Conservation (phyloP, 129 eudicot genomes). For the Lactuca saligna region DNA sequence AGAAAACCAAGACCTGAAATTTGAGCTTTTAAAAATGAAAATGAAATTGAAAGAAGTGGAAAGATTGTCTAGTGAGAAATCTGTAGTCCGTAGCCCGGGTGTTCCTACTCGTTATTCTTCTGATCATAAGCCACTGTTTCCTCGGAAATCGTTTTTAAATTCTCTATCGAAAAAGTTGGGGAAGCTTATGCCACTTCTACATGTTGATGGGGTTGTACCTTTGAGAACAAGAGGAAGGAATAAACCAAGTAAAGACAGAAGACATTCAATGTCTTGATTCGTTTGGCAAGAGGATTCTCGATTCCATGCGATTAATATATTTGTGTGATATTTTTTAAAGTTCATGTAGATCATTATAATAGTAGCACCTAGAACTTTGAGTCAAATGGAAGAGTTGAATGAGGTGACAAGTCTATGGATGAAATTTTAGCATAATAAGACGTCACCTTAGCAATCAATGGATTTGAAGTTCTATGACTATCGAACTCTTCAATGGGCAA, state of each 20-base stretch:
- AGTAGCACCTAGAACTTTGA: too few species aligned
- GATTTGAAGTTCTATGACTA: too few species aligned
- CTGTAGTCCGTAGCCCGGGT: constrained; percentile 38
- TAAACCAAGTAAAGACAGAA: constrained; percentile 62
- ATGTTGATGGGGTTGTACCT: constrained; percentile 49
- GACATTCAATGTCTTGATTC: constrained; percentile 77
- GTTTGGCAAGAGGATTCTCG: background rate
- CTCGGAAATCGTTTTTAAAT: constrained; percentile 68
- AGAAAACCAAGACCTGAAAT: constrained; percentile 86
- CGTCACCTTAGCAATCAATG: too few species aligned
- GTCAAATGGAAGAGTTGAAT: too few species aligned
- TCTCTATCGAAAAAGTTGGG: constrained; percentile 75
- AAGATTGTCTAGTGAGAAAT: constrained; percentile 24
- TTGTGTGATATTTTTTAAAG: constrained; percentile 13
- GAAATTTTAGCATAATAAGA: too few species aligned
- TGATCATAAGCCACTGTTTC: constrained; percentile 62
- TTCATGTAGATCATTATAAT: background rate
- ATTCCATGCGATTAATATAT: background rate
- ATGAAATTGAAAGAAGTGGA: constrained; percentile 66
- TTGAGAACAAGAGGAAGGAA: constrained; percentile 42
- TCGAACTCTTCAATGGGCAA: too few species aligned
- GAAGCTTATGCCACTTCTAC: constrained; percentile 38
- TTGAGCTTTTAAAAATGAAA: constrained; percentile 73
- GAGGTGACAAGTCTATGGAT: too few species aligned
- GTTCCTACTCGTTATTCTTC: constrained; percentile 35